Conservation (phyloP, 2,329 filamentous ascomycete species). For the Trichoderma guizhouense region DNA sequence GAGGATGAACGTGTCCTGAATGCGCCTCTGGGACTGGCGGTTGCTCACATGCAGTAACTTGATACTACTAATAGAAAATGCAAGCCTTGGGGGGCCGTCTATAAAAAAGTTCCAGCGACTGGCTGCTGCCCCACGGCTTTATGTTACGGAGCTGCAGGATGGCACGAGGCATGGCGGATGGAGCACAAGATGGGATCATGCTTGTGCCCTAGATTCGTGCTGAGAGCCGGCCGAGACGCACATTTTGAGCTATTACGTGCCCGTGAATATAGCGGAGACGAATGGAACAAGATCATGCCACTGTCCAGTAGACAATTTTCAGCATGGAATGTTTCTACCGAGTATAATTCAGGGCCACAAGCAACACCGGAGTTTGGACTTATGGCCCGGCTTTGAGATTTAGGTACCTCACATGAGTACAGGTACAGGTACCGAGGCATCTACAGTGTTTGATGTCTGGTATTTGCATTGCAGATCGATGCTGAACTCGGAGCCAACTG, state of each 20-base stretch:
- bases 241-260: neutral
- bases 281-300: neutral
- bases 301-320: neutral
- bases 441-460: neutral
- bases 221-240: neutral
- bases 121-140: neutral
- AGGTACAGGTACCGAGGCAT: neutral
- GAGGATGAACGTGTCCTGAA: neutral
- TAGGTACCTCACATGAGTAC: neutral
- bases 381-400: neutral
- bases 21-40: slow-evolving; percentile 1
- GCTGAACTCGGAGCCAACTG: neutral
- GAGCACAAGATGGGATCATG: neutral
- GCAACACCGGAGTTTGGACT: neutral
- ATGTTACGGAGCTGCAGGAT: neutral
- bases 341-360: neutral
- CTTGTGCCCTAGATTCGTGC: neutral
- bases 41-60: neutral
- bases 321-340: neutral
- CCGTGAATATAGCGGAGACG: neutral
- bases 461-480: neutral
- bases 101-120: neutral
- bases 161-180: neutral
- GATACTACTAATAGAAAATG: neutral
- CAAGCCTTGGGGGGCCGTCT: neutral